These are phyloP conservation scores for Cytidiella melzeri DNA, from an alignment of 768 basidiomycete species.

Conservation along the genomic window DNA sequence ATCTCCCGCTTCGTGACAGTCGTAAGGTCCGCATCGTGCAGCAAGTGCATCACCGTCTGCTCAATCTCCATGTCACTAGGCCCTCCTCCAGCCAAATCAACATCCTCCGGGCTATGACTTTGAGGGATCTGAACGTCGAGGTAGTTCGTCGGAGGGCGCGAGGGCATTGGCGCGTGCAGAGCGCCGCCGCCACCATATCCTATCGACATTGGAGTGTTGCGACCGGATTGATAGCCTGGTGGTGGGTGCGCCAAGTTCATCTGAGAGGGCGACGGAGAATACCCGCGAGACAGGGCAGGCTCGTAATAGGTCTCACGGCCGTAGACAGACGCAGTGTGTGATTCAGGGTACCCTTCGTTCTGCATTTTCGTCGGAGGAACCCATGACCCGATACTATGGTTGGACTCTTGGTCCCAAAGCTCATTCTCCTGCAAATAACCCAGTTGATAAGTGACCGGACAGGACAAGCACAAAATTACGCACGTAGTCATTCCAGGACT, in stretches of 20 bases:
- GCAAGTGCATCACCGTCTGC: conserved; percentile 61
- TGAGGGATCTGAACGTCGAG: conserved; percentile 63
- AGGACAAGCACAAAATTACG: conserved; percentile 21
- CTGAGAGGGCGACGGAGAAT: conserved; percentile 75
- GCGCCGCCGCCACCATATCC: conserved; percentile 17
- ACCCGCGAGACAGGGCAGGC: conserved; percentile 44
- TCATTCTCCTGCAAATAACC: conserved; percentile 68
- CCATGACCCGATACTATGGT: conserved; percentile 93
- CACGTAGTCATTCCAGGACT: conserved; percentile 96
- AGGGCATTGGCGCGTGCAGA: conserved; percentile 58
- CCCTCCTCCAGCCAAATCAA: conserved; percentile 37
- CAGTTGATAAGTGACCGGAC: conserved; percentile 1
- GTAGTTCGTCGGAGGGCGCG: conserved; percentile 71
- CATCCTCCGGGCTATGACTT: conserved; percentile 46
- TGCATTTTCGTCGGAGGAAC: conserved; percentile 69
- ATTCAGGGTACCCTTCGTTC: conserved; percentile 73
- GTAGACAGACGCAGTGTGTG: conserved; percentile 73
- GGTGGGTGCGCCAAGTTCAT: conserved; percentile 46
- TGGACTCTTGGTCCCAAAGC: conserved; percentile 96
- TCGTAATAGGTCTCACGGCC: conserved; percentile 88
- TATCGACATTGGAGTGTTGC: conserved; percentile 48
- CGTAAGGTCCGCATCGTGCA: conserved; percentile 79
- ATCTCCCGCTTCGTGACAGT: conserved; percentile 91
- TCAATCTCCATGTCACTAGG: conserved; percentile 75
- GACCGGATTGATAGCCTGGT: conserved; percentile 71